Conservation (phyloP, 2,329 filamentous ascomycete genomes). For the Fusarium nanum region DNA sequence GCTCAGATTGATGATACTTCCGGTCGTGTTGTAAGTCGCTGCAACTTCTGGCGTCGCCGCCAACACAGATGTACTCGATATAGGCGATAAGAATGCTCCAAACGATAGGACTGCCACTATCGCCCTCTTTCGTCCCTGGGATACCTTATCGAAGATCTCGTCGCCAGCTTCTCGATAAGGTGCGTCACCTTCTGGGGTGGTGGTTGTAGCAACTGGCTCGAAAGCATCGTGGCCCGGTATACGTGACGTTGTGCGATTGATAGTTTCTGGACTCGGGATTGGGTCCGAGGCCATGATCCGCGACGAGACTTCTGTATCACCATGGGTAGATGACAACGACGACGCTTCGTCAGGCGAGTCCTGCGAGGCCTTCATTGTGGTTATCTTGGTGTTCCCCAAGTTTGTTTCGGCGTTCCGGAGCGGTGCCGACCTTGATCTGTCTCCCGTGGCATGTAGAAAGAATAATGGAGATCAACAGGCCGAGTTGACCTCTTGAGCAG, state of each 20-base stretch:
- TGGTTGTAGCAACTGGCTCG: constrained; percentile 30
- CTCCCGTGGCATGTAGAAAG: background rate
- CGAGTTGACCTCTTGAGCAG: background rate
- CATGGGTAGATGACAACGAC: constrained; percentile 2
- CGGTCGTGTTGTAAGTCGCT: constrained; percentile 70
- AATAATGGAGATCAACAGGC: background rate
- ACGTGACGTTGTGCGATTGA: constrained; percentile 46
- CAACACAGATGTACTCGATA: constrained; percentile 78
- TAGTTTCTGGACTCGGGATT: background rate
- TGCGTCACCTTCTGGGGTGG: constrained; percentile 7
- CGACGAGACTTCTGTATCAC: background rate
- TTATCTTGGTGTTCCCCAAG: background rate
- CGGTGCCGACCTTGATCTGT: background rate
- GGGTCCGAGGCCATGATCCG: background rate
- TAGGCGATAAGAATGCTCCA: constrained; percentile 80
- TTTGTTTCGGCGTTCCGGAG: background rate
- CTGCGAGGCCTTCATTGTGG: constrained; percentile 15
- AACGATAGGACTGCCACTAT: constrained; percentile 78
- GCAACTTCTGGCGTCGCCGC: constrained; percentile 81
- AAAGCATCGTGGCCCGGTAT: constrained; percentile 49
- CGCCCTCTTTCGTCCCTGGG: constrained; percentile 69
- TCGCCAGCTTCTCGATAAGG: constrained; percentile 54
- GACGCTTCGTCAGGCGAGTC: background rate
- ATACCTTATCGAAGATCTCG: constrained; percentile 73
- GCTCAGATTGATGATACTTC: constrained; percentile 76